These are phyloP conservation scores for Verticillium tricorpus DNA, from an alignment of 2,329 filamentous ascomycete species.

Conservation along the genomic window DNA sequence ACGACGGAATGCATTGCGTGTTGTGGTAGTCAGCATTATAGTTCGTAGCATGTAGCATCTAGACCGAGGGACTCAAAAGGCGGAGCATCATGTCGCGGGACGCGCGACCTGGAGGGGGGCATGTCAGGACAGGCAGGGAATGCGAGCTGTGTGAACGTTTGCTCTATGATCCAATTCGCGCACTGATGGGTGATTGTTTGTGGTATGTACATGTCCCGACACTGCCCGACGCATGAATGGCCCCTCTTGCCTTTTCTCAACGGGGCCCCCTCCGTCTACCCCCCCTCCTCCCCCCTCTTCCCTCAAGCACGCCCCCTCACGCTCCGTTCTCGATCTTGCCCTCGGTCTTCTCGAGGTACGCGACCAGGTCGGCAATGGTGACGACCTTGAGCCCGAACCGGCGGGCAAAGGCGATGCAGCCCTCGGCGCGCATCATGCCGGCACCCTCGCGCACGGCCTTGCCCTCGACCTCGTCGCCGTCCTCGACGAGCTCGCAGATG, in stretches of 20 bases:
- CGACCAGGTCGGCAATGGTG: conserved; percentile 87
- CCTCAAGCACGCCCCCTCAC: background rate
- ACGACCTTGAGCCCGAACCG: conserved; percentile 88
- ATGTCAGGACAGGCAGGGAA: too few species aligned
- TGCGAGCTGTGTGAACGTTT: too few species aligned
- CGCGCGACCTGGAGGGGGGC: background rate
- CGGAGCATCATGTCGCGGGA: background rate
- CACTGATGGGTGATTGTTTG: too few species aligned
- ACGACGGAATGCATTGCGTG: background rate
- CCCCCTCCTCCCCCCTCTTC: too few species aligned
- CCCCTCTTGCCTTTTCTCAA: too few species aligned
- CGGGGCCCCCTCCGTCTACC: too few species aligned
- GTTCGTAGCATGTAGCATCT: background rate
- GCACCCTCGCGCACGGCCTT: conserved; percentile 59
- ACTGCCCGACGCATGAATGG: too few species aligned
- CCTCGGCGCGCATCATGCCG: conserved; percentile 92
- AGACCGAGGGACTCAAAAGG: background rate
- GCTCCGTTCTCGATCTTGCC: conserved; percentile 51
- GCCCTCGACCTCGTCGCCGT: conserved; percentile 69
- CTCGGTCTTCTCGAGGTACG: conserved; percentile 72
- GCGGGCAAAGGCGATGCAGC: conserved; percentile 81
- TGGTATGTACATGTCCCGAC: too few species aligned
- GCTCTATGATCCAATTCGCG: too few species aligned
- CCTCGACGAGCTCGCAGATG: conserved; percentile 89
- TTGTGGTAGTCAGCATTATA: background rate